phyloP scores from a whole-genome alignment of 768 basidiomycete species.

The Terana coerulea region DNA sequence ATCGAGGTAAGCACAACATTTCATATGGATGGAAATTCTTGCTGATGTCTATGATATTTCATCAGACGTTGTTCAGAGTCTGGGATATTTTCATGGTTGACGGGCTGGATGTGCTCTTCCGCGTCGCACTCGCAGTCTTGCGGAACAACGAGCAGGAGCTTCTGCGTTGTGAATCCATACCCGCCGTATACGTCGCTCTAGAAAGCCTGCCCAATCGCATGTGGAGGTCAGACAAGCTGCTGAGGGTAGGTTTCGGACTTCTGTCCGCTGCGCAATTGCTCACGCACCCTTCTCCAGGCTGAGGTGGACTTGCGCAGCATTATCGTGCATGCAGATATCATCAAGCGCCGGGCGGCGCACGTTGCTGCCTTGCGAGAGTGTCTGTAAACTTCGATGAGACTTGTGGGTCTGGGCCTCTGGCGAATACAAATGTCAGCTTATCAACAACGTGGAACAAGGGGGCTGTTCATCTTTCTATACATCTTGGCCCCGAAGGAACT shows the following conservation, averaged over 20 bases:
- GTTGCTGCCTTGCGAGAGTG: constrained; percentile 26
- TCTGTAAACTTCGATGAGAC: not conserved
- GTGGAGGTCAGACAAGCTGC: constrained; percentile 89
- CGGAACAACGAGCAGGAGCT: constrained; percentile 82
- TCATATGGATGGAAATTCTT: too few relatives aligned
- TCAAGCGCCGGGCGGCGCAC: constrained; percentile 51
- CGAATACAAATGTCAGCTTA: too few relatives aligned
- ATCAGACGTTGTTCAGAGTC: constrained; percentile 93
- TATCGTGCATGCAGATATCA: constrained; percentile 52
- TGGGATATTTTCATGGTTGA: constrained; percentile 97
- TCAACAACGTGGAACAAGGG: too few relatives aligned
- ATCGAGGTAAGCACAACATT: constrained; percentile 68
- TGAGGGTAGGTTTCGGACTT: constrained; percentile 58
- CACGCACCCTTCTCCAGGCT: not conserved
- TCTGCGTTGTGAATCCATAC: constrained; percentile 76
- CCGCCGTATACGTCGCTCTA: constrained; percentile 85
- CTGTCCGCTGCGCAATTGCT: not conserved
- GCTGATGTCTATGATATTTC: not conserved
- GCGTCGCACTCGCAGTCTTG: constrained; percentile 85
- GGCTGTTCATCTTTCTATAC: too few relatives aligned
- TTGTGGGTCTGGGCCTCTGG: too few relatives aligned
- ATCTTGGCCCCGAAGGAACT: too few relatives aligned
- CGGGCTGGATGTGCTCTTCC: constrained; percentile 86
- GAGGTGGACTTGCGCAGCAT: constrained; percentile 47
- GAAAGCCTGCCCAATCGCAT: constrained; percentile 88